phyloP scores from a whole-genome alignment of 371 early-diverging fungal genomes.

The Mucor mucedo region DNA sequence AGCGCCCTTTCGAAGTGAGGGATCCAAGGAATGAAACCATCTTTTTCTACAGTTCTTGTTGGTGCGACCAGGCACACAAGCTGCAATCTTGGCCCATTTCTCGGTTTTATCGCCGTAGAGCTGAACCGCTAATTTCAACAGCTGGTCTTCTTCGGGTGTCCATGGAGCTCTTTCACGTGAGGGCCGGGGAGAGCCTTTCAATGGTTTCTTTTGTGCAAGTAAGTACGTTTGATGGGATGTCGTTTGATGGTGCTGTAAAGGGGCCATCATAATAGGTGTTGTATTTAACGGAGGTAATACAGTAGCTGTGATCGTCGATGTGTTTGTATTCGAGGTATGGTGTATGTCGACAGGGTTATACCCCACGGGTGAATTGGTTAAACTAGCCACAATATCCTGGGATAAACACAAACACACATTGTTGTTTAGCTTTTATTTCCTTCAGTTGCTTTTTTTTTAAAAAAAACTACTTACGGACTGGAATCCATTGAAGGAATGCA shows the following conservation, averaged over 20 bases:
- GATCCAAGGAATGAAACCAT: slow-evolving; percentile 85
- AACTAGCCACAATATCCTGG: slow-evolving; percentile 24
- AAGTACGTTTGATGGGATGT: slow-evolving; percentile 28
- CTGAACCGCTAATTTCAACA: slow-evolving; percentile 72
- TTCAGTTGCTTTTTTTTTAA: neutral
- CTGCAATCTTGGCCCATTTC: slow-evolving; percentile 83
- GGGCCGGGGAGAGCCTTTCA: slow-evolving; percentile 17
- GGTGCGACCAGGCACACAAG: slow-evolving; percentile 79
- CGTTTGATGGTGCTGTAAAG: slow-evolving; percentile 22
- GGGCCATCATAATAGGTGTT: slow-evolving; percentile 27
- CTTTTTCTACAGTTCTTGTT: slow-evolving; percentile 84
- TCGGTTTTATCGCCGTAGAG: slow-evolving; percentile 81
- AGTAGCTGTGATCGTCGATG: slow-evolving; percentile 7
- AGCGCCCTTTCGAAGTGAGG: slow-evolving; percentile 74
- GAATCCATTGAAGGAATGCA: slow-evolving; percentile 11
- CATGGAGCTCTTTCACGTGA: slow-evolving; percentile 57
- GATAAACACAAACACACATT: neutral
- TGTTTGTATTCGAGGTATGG: neutral
- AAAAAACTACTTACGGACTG: slow-evolving; percentile 14
- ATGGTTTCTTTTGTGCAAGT: slow-evolving; percentile 23
- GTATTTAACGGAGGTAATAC: slow-evolving; percentile 26
- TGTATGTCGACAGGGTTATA: slow-evolving; percentile 11
- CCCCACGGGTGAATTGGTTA: slow-evolving; percentile 12
- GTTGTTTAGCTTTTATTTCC: neutral
- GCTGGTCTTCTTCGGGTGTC: slow-evolving; percentile 79